These are phyloP conservation scores for Gossypium lobatum DNA, from an alignment of 441 rosid species.

Conservation along the genomic window DNA sequence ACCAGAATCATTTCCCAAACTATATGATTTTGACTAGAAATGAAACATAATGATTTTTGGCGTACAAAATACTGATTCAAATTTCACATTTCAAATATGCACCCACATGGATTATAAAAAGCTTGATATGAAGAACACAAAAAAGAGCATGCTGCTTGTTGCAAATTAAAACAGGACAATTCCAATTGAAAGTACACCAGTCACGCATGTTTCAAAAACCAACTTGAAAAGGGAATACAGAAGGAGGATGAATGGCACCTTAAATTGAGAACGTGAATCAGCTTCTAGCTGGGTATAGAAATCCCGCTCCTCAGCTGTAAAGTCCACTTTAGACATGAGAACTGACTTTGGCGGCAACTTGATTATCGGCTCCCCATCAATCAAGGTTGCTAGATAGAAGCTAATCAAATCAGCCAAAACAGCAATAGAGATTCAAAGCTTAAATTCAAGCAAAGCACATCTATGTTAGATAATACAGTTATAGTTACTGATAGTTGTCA, in stretches of 20 bases:
- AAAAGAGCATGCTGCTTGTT: background rate
- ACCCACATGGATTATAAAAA: background rate
- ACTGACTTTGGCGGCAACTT: slow-evolving; percentile 72
- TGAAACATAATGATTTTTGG: background rate
- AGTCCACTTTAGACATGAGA: slow-evolving; percentile 59
- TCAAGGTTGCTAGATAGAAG: slow-evolving; percentile 60
- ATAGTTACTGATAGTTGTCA: background rate
- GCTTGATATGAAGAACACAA: background rate
- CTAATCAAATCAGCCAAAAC: slow-evolving; percentile 7
- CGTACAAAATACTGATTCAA: background rate
- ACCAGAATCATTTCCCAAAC: background rate
- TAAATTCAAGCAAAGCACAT: background rate
- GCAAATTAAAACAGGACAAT: slow-evolving; percentile 5
- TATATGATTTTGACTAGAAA: background rate
- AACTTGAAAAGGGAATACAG: background rate
- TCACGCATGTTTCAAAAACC: background rate
- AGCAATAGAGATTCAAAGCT: slow-evolving; percentile 6
- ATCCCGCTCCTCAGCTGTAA: slow-evolving; percentile 76
- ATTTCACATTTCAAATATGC: background rate
- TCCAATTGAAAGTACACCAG: background rate
- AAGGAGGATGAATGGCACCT: slow-evolving; percentile 38
- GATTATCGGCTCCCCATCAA: slow-evolving; percentile 83
- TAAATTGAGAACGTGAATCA: slow-evolving; percentile 71
- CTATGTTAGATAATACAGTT: background rate
- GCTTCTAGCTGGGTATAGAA: slow-evolving; percentile 82